Evolutionary conservation across 1,139 yeast species (phyloP).

Genomic region (Hanseniaspora gamundiae): DNA sequence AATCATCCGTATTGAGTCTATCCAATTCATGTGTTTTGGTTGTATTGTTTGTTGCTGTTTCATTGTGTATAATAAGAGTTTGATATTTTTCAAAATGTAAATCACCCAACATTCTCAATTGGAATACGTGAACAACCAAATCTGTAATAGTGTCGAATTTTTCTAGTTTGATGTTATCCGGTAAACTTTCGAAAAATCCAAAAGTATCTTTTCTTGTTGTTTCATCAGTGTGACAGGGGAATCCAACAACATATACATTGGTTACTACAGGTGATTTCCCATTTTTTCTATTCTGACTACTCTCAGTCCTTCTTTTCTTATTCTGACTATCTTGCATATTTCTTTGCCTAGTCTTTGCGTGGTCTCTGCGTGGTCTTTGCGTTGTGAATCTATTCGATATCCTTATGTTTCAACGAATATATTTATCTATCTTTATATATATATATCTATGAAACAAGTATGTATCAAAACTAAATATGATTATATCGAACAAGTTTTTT

Average conservation of each 20-base stretch:
- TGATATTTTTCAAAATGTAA: neutral
- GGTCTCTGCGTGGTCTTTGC: neutral
- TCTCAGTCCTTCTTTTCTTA: neutral
- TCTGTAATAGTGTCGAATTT: neutral
- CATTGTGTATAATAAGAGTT: neutral
- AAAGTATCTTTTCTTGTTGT: too few species aligned
- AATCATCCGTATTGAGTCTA: neutral
- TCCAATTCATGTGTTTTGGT: neutral
- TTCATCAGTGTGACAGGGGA: too few species aligned
- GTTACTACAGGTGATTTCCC: neutral
- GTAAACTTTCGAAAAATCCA: too few species aligned
- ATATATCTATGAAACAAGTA: too few species aligned
- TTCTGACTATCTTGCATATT: neutral
- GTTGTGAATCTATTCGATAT: too few species aligned
- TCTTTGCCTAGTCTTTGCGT: neutral
- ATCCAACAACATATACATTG: neutral
- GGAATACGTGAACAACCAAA: neutral
- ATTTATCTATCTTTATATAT: too few species aligned
- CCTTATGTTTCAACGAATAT: too few species aligned
- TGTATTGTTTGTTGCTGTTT: neutral
- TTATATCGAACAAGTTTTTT: too few species aligned
- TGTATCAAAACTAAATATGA: too few species aligned
- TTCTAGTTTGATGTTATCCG: neutral
- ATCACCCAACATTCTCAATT: neutral
- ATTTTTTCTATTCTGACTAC: neutral